These are phyloP conservation scores for Rhizomucor miehei DNA, from an alignment of 371 early-diverging fungal species.

Conservation along the genomic window DNA sequence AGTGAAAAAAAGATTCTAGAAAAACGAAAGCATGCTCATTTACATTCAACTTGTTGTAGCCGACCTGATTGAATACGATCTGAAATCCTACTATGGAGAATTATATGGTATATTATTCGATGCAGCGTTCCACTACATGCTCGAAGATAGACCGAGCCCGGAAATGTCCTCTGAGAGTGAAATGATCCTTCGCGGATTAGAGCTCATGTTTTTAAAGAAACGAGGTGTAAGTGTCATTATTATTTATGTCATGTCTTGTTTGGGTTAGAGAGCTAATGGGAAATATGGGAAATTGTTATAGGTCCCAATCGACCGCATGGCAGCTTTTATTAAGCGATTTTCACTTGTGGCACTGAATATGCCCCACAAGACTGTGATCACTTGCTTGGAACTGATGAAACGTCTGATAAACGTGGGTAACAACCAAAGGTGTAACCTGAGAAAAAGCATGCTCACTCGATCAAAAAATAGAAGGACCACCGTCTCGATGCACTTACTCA, in stretches of 20 bases:
- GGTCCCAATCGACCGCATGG: constrained; percentile 69
- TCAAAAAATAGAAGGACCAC: constrained; percentile 55
- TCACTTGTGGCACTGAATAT: constrained; percentile 51
- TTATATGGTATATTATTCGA: constrained; percentile 76
- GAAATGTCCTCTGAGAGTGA: constrained; percentile 68
- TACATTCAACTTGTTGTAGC: constrained; percentile 36
- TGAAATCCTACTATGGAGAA: constrained; percentile 80
- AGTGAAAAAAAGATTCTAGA: background rate
- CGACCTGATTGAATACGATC: constrained; percentile 79
- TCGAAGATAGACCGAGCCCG: constrained; percentile 49
- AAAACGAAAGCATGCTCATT: background rate
- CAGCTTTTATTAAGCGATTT: constrained; percentile 69
- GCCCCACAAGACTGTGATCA: constrained; percentile 41
- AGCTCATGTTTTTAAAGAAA: constrained; percentile 78
- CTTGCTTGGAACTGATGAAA: constrained; percentile 32
- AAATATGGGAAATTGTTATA: constrained; percentile 10
- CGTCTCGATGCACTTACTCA: constrained; percentile 78
- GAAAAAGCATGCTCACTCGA: constrained; percentile 10
- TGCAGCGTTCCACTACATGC: constrained; percentile 62
- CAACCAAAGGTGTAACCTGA: constrained; percentile 14
- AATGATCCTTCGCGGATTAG: constrained; percentile 74
- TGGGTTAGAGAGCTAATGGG: background rate
- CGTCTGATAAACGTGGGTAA: constrained; percentile 30
- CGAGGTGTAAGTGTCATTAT: constrained; percentile 50
- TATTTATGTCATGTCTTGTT: too few species aligned